These are phyloP conservation scores for Dryas integrifolia DNA, from an alignment of 331 rosid species.

Conservation along the genomic window DNA sequence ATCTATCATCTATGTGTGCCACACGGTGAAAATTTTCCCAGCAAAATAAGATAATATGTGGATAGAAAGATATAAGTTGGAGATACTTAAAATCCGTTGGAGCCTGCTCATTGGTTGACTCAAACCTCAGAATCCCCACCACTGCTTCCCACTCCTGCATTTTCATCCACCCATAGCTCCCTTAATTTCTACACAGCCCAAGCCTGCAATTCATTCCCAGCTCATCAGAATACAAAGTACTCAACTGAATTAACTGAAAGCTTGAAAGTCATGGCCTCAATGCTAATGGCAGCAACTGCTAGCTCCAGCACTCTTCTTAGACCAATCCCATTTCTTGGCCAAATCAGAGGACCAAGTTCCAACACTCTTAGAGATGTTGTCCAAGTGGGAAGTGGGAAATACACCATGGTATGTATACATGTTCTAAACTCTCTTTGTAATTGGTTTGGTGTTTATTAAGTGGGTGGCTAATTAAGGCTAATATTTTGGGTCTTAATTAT, in stretches of 20 bases:
- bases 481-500: slow-evolving; percentile 13
- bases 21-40: slow-evolving; percentile 12
- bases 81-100: slow-evolving; percentile 60
- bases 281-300: slow-evolving; percentile 60
- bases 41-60: slow-evolving; percentile 50
- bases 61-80: slow-evolving; percentile 66
- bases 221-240: not conserved
- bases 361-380: slow-evolving; percentile 68
- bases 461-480: not conserved
- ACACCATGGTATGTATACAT: slow-evolving; percentile 58
- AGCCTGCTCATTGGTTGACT: slow-evolving; percentile 56
- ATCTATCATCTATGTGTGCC: not conserved
- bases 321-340: slow-evolving; percentile 70
- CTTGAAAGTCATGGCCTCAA: slow-evolving; percentile 40
- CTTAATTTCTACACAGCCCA: slow-evolving; percentile 30
- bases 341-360: slow-evolving; percentile 34
- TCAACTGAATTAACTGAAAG: slow-evolving; percentile 9
- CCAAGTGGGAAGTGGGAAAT: slow-evolving; percentile 62
- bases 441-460: not conserved
- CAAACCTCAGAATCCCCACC: slow-evolving; percentile 44
- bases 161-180: slow-evolving; percentile 43
- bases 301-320: slow-evolving; percentile 61
- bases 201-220: not conserved
- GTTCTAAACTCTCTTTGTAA: not conserved
- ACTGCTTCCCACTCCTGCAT: slow-evolving; percentile 21